These are phyloP conservation scores for Trebouxia sp. DNA, from an alignment of 139 green algal species.

Conservation along the genomic window DNA sequence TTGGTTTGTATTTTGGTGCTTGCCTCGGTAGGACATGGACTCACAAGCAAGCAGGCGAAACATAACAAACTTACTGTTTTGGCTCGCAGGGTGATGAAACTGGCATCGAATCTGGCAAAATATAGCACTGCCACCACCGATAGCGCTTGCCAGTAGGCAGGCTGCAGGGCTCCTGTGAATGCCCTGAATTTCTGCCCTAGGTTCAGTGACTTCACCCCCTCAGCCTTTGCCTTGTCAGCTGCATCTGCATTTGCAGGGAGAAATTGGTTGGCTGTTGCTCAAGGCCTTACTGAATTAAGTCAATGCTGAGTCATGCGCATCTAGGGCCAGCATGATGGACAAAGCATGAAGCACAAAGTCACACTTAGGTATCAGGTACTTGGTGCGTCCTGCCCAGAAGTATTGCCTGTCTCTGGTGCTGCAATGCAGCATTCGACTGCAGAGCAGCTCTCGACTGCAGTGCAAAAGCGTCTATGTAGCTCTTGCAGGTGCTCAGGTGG, in stretches of 20 bases:
- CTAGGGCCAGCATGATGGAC: too few relatives aligned
- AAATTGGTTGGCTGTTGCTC: background rate
- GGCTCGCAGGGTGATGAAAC: slow-evolving; percentile 76
- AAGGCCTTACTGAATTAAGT: background rate
- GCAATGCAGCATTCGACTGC: too few relatives aligned
- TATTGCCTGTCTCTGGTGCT: too few relatives aligned
- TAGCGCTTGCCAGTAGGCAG: slow-evolving; percentile 83
- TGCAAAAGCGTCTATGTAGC: background rate
- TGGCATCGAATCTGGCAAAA: slow-evolving; percentile 83
- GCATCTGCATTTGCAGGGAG: too few relatives aligned
- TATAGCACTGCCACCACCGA: slow-evolving; percentile 72
- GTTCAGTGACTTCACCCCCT: slow-evolving; percentile 30
- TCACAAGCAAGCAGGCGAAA: too few relatives aligned
- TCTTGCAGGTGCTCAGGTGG: background rate
- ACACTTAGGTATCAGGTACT: too few relatives aligned
- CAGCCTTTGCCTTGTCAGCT: slow-evolving; percentile 23
- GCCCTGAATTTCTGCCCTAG: slow-evolving; percentile 34
- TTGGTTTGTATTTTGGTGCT: too few relatives aligned
- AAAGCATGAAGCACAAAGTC: too few relatives aligned
- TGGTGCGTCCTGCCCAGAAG: too few relatives aligned
- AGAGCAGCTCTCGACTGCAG: too few relatives aligned
- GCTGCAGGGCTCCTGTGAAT: slow-evolving; percentile 60
- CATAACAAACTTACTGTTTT: slow-evolving; percentile 59
- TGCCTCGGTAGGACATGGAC: too few relatives aligned
- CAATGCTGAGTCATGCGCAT: too few relatives aligned